phyloP scores from a whole-genome alignment of 208 protist species.

The Crithidia fasciculata region DNA sequence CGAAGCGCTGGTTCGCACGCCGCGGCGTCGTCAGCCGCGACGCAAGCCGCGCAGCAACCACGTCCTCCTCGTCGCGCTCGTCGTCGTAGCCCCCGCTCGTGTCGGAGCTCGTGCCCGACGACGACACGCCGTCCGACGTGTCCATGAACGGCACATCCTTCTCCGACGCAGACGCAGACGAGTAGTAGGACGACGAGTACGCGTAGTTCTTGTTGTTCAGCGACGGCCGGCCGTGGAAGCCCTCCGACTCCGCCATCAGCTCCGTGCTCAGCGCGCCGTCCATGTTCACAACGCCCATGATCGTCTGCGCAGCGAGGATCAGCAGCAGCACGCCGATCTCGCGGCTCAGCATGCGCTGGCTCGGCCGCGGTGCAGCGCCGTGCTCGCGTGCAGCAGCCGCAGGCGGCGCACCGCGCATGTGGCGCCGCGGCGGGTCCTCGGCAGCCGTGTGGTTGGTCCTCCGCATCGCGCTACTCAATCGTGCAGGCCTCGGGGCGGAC shows the following conservation, averaged over 20 bases:
- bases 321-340: conserved; percentile 67
- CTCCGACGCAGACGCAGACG: conserved; percentile 28
- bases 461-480: not conserved
- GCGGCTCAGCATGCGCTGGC: conserved; percentile 37
- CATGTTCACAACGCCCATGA: conserved; percentile 41
- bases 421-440: conserved; percentile 7
- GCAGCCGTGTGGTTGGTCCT: conserved; percentile 3
- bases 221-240: conserved; percentile 36
- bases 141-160: conserved; percentile 44
- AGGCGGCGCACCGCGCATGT: not conserved
- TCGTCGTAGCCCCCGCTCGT: conserved; percentile 32
- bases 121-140: conserved; percentile 44
- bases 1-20: conserved; percentile 5
- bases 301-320: conserved; percentile 50
- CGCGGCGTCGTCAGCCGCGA: conserved; percentile 14
- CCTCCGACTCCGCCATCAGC: conserved; percentile 51
- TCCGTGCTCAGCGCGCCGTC: conserved; percentile 69
- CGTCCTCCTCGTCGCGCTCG: conserved; percentile 46
- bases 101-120: conserved; percentile 43
- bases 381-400: not conserved
- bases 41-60: conserved; percentile 10
- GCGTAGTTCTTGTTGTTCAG: conserved; percentile 33
- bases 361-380: conserved; percentile 8
- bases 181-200: conserved; percentile 41
- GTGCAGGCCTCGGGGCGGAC: too few relatives aligned